These are phyloP conservation scores for Guadua angustifolia DNA, from an alignment of 176 grass and related monocot species.

Conservation along the genomic window DNA sequence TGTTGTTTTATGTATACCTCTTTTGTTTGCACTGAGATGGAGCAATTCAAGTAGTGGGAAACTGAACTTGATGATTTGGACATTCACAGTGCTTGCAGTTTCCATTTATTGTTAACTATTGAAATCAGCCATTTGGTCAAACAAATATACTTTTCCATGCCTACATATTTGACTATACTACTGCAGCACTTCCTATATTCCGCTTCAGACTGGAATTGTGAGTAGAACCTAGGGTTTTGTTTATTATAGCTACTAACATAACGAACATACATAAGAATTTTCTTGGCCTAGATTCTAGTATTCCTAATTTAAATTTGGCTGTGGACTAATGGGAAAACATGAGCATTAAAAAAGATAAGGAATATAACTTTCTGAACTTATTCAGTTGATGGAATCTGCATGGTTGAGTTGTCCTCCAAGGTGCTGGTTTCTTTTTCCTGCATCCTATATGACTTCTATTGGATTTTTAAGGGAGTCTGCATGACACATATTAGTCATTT, in stretches of 20 bases:
- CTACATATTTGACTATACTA: slow-evolving; percentile 23
- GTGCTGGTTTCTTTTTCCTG: background rate
- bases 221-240: background rate
- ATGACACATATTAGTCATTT: slow-evolving; percentile 13
- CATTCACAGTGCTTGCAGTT: too few relatives aligned
- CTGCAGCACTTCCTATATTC: background rate
- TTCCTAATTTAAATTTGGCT: slow-evolving; percentile 12
- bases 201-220: background rate
- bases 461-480: background rate
- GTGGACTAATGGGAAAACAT: background rate
- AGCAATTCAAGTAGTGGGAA: too few relatives aligned
- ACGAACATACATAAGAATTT: slow-evolving; percentile 18
- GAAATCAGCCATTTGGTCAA: slow-evolving; percentile 8
- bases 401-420: background rate
- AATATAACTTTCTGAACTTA: slow-evolving; percentile 5
- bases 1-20: too few relatives aligned
- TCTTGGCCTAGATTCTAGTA: slow-evolving; percentile 14
- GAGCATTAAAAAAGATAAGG: slow-evolving; percentile 28
- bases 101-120: too few relatives aligned
- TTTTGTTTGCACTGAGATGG: too few relatives aligned
- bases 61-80: too few relatives aligned
- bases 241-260: slow-evolving; percentile 5
- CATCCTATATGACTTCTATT: background rate
- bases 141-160: slow-evolving; percentile 44
- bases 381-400: slow-evolving; percentile 9